A percentile compares a stretch with the other conserved stretches of the same genome.
These are phyloP conservation scores for Karstenula rhodostoma DNA, from an alignment of 2,329 filamentous ascomycete genomes.

Conservation along the genomic window DNA sequence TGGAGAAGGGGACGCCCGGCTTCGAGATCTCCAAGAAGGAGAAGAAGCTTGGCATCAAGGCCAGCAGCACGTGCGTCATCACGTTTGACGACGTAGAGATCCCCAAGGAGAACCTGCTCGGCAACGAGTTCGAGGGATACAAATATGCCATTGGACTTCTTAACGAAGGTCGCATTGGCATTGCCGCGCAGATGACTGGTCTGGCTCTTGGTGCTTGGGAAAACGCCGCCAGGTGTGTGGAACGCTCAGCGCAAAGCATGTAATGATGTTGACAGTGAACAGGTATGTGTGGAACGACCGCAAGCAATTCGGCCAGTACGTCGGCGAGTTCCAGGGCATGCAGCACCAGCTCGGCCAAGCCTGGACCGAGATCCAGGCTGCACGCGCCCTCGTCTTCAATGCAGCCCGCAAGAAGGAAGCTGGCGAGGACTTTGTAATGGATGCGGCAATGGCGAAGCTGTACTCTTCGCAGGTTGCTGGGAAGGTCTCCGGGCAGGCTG, in stretches of 20 bases:
- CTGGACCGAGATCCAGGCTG: conserved; percentile 91
- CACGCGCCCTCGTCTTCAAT: conserved; percentile 92
- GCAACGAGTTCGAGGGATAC: conserved; percentile 90
- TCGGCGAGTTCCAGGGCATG: conserved; percentile 99
- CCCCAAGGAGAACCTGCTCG: conserved; percentile 86
- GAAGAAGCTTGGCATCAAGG: conserved; percentile 98
- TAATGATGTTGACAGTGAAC: conserved; percentile 21
- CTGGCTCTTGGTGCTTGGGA: conserved; percentile 93
- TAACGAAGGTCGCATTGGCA: conserved; percentile 97
- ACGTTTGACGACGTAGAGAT: conserved; percentile 97
- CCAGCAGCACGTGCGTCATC: conserved; percentile 94
- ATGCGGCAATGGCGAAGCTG: conserved; percentile 98
- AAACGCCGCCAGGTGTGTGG: conserved; percentile 78
- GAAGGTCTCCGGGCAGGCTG: conserved; percentile 81
- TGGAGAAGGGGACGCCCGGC: conserved; percentile 87
- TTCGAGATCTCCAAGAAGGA: conserved; percentile 99
- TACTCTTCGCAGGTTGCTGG: conserved; percentile 93
- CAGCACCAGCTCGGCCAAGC: conserved; percentile 98
- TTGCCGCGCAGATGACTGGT: conserved; percentile 98
- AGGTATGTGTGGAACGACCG: conserved; percentile 98
- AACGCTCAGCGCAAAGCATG: neutral
- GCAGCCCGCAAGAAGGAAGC: conserved; percentile 98
- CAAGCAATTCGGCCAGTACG: conserved; percentile 91
- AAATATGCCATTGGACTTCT: conserved; percentile 95
- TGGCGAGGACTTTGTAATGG: conserved; percentile 91